These are phyloP conservation scores for Citrullus colocynthis DNA, from an alignment of 306 rosid species.

Conservation along the genomic window DNA sequence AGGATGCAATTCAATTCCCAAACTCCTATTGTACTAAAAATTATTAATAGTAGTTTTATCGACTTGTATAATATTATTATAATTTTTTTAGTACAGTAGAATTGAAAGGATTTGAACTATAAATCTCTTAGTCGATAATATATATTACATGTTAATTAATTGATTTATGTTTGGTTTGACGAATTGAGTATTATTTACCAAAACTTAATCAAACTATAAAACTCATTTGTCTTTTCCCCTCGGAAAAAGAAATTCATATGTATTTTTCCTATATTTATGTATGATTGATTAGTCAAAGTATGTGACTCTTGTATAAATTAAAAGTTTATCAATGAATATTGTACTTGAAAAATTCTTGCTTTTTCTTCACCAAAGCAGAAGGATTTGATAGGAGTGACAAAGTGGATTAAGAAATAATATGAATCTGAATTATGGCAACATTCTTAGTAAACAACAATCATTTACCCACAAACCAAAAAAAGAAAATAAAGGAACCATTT, in stretches of 20 bases:
- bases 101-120: too few species aligned
- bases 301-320: neutral
- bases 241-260: too few species aligned
- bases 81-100: too few species aligned
- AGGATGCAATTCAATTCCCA: too few species aligned
- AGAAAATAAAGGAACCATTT: neutral
- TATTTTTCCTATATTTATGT: neutral
- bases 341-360: neutral
- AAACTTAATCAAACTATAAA: too few species aligned
- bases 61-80: too few species aligned
- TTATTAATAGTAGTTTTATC: too few species aligned
- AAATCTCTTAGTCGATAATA: too few species aligned
- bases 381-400: neutral
- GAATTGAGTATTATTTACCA: too few species aligned
- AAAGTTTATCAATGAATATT: neutral
- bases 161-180: too few species aligned
- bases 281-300: neutral
- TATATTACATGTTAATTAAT: too few species aligned
- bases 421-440: neutral
- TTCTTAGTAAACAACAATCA: neutral
- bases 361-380: neutral
- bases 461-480: neutral
- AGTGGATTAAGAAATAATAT: neutral
- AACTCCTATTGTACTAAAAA: too few species aligned
- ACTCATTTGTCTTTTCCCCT: neutral